These are phyloP conservation scores for Cymbidium sinense DNA, from an alignment of 106 monocot species.

Conservation along the genomic window DNA sequence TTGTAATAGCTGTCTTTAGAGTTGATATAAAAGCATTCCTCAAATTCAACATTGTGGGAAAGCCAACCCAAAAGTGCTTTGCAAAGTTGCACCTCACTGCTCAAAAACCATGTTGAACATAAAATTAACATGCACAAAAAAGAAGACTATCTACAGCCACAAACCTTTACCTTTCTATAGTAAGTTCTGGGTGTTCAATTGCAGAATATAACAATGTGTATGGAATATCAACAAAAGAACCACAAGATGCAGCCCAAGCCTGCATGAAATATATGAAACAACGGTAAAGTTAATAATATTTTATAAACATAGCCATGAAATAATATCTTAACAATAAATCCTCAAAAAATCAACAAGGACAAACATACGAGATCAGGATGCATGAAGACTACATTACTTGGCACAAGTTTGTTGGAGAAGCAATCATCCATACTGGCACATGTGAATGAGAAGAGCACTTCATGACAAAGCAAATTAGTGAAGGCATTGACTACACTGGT, in stretches of 20 bases:
- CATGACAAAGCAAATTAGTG: too few relatives aligned
- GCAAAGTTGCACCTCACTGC: conserved; percentile 59
- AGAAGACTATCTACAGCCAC: background rate
- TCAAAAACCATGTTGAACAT: background rate
- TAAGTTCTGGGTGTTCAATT: conserved; percentile 45
- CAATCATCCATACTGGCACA: too few relatives aligned
- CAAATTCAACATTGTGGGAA: conserved; percentile 19
- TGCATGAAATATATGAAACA: conserved; percentile 28
- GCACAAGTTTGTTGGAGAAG: too few relatives aligned
- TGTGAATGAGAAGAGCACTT: too few relatives aligned
- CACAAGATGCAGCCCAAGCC: conserved; percentile 28
- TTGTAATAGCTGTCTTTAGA: conserved; percentile 4
- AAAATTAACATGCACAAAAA: background rate
- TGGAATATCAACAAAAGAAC: conserved; percentile 41
- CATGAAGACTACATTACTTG: too few relatives aligned
- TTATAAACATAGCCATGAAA: too few relatives aligned
- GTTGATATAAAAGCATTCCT: conserved; percentile 4
- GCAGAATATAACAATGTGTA: conserved; percentile 30
- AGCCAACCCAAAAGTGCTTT: conserved; percentile 49
- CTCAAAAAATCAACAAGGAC: too few relatives aligned
- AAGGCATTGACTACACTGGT: too few relatives aligned
- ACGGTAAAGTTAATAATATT: too few relatives aligned
- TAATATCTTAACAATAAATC: too few relatives aligned
- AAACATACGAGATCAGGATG: too few relatives aligned
- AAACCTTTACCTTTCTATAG: conserved; percentile 48